These are phyloP conservation scores for Scytalidium sp. DNA, from an alignment of 2,329 filamentous ascomycete species.

Conservation along the genomic window DNA sequence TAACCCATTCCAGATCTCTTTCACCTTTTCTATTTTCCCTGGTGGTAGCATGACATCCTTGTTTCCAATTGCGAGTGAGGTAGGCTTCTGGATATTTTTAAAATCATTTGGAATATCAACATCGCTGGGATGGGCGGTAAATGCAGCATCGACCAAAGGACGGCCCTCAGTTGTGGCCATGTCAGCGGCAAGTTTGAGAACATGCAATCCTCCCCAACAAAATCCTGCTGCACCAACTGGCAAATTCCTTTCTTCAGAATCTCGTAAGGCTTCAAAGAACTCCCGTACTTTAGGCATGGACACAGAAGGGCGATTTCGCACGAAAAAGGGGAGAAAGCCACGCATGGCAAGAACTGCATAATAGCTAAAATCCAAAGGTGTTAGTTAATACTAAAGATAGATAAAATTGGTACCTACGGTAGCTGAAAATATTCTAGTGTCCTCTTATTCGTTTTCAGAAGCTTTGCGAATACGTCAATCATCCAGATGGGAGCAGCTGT, in stretches of 20 bases:
- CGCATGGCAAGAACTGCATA: constrained; percentile 46
- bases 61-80: constrained; percentile 42
- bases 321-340: constrained; percentile 24
- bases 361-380: constrained; percentile 15
- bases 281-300: constrained; percentile 26
- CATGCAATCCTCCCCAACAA: constrained; percentile 58
- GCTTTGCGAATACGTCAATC: background rate
- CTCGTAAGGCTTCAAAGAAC: constrained; percentile 31
- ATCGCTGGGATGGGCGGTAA: constrained; percentile 42
- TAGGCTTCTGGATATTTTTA: constrained; percentile 26
- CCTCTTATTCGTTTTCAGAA: background rate
- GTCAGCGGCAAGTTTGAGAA: constrained; percentile 39
- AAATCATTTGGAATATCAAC: background rate
- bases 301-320: constrained; percentile 18
- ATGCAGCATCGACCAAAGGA: constrained; percentile 45
- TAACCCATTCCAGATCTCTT: constrained; percentile 15
- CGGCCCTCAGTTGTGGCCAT: constrained; percentile 14
- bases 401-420: background rate
- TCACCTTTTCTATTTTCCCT: constrained; percentile 13
- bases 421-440: background rate
- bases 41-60: constrained; percentile 35
- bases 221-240: constrained; percentile 51
- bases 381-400: background rate
- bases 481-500: background rate
- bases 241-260: constrained; percentile 16